phyloP scores from a whole-genome alignment of 495 filamentous ascomycete genomes.

The Tuber calosporum region DNA sequence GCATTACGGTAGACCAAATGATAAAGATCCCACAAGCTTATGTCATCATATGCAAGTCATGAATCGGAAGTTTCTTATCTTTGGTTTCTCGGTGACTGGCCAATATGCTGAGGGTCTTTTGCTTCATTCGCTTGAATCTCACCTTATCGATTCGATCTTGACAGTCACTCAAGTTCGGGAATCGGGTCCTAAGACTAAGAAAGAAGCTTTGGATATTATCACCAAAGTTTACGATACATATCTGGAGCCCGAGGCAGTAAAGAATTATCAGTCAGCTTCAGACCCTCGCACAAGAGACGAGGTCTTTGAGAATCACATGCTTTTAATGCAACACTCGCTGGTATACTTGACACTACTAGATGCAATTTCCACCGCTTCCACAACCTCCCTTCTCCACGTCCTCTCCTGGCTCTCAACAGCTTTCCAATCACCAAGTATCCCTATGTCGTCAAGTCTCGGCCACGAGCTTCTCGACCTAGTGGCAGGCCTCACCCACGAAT shows the following conservation, averaged over 20 bases:
- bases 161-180: conserved; percentile 31
- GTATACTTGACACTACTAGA: conserved; percentile 28
- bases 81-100: conserved; percentile 32
- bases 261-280: conserved; percentile 22
- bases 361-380: conserved; percentile 30
- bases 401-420: conserved; percentile 31
- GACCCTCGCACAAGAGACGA: conserved; percentile 23
- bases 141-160: conserved; percentile 29
- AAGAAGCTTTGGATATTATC: conserved; percentile 29
- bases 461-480: conserved; percentile 31
- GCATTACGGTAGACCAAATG: conserved; percentile 33
- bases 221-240: conserved; percentile 35
- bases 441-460: conserved; percentile 21
- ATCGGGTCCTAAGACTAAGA: conserved; percentile 32
- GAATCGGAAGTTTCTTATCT: conserved; percentile 36
- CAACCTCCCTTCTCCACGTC: conserved; percentile 23
- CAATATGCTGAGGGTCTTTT: conserved; percentile 32
- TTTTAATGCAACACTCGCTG: conserved; percentile 32
- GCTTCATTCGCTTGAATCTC: conserved; percentile 32
- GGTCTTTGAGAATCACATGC: conserved; percentile 35
- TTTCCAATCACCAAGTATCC: conserved; percentile 29
- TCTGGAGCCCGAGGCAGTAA: conserved; percentile 23
- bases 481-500: conserved; percentile 24
- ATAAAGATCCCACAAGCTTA: conserved; percentile 32
- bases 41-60: conserved; percentile 35